These are phyloP conservation scores for Phytophthora fragariaefolia DNA, from an alignment of 352 stramenopile species.

Conservation along the genomic window DNA sequence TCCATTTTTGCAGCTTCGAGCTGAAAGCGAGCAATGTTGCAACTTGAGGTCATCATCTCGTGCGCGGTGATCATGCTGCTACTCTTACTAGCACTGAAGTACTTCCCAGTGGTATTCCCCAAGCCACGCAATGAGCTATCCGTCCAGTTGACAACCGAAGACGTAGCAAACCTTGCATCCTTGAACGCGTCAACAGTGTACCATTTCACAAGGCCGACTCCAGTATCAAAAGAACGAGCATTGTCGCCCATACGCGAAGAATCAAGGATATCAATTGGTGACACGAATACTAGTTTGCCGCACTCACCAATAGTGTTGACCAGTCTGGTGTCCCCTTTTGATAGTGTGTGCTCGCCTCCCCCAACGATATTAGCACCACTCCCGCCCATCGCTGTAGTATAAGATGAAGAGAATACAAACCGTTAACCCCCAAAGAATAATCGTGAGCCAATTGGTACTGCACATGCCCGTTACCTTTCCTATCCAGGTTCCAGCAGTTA, in stretches of 20 bases:
- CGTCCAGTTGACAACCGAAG: background rate
- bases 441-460: too few relatives aligned
- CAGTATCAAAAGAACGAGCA: slow-evolving; percentile 6
- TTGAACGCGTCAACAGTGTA: slow-evolving; percentile 12
- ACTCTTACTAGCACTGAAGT: slow-evolving; percentile 28
- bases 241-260: slow-evolving; percentile 35
- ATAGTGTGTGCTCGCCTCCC: slow-evolving; percentile 21
- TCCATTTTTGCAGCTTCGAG: slow-evolving; percentile 3
- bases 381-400: slow-evolving; percentile 13
- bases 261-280: slow-evolving; percentile 9
- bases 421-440: slow-evolving; percentile 9
- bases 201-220: slow-evolving; percentile 14
- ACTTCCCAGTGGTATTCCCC: slow-evolving; percentile 1
- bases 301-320: slow-evolving; percentile 32
- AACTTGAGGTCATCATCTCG: slow-evolving; percentile 14
- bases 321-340: slow-evolving; percentile 34
- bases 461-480: background rate
- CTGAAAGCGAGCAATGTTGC: slow-evolving; percentile 21
- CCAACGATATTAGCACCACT: slow-evolving; percentile 9
- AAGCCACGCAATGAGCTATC: slow-evolving; percentile 10
- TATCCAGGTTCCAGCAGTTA: slow-evolving; percentile 10
- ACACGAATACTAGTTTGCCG: background rate
- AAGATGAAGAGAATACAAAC: background rate
- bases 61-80: slow-evolving; percentile 22
- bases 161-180: slow-evolving; percentile 10